Evolutionary conservation across 148 eudicot species (phyloP), one percentile per base, ranked within the genome.

Genomic region (Vaccinium corymbosum): DNA sequence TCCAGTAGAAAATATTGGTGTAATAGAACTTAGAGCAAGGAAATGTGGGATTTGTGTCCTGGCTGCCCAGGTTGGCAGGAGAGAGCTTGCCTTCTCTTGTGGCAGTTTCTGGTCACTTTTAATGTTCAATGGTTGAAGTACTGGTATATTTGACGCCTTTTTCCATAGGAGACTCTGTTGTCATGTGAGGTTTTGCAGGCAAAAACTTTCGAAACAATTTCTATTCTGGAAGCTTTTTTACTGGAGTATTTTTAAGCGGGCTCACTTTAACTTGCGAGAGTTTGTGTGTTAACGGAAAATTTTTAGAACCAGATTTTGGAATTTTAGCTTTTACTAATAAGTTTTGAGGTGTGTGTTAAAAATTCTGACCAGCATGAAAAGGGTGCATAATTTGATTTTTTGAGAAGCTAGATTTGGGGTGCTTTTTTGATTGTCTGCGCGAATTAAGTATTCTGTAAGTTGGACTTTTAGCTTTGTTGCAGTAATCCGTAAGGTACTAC

Each of bases 1-100:
- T 46, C 83, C 35, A 25, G 56, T 81, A 20, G 76, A 29, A 83
- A 77, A 80, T 13, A 7, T 62, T 81, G 85, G 88, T 87, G 88
- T 82, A 83, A 55, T 80, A 86, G 89, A 81, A 74, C 57, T 77
- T 82, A 82, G 81, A 78, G 68, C 76, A 80, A 85, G 62, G 48
- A 14, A 19, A 1, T 56, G 75, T 46, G 17, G 87, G 86, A 76
- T 75, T 52, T 75, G 85, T 88, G 89, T 84, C 93, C 88, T 88
- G 87, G 92, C 95, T 94, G 98, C 95, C 98, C 95, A 93, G 98
- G 98, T 92, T 89, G 94, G 95, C 91, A 89, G 89, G 85, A 85
- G 87, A 89, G 89, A 81, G 85, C 88, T 85, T 89, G 95, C 93
- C 93, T 91, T 93, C 98, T 93, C 98, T 94, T 81, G 98, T 89